phyloP scores from a whole-genome alignment of 2,329 filamentous ascomycete genomes.

The Cladobotryum mycophilum region DNA sequence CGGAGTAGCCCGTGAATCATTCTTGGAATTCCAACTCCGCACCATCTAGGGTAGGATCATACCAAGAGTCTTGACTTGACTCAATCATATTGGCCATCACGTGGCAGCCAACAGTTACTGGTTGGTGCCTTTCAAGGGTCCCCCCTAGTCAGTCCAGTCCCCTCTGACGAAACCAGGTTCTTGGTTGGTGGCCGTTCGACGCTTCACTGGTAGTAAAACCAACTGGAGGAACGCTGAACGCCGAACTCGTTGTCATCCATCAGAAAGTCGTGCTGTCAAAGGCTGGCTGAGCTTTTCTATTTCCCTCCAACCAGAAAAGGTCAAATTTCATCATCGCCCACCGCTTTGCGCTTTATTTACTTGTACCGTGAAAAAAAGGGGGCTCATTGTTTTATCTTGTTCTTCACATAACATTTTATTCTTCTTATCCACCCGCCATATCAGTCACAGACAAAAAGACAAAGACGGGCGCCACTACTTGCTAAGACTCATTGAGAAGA shows the following conservation, averaged over 20 bases:
- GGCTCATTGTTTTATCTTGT: neutral
- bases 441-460: neutral
- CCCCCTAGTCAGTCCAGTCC: neutral
- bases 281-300: neutral
- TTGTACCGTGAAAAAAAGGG: neutral
- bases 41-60: neutral
- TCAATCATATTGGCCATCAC: neutral
- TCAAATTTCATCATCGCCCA: neutral
- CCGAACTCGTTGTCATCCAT: neutral
- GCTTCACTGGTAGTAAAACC: no score
- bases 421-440: neutral
- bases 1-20: no score
- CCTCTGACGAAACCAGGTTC: neutral
- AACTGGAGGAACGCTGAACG: neutral
- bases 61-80: no score
- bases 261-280: neutral
- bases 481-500: constrained; percentile 1
- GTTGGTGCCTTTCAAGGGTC: no score
- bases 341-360: neutral
- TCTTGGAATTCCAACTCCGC: no score
- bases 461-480: neutral
- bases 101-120: neutral
- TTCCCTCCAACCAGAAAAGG: neutral
- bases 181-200: no score
- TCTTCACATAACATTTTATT: neutral